Conservation (phyloP, 2,329 filamentous ascomycete species). For the Alternaria brassicicola region DNA sequence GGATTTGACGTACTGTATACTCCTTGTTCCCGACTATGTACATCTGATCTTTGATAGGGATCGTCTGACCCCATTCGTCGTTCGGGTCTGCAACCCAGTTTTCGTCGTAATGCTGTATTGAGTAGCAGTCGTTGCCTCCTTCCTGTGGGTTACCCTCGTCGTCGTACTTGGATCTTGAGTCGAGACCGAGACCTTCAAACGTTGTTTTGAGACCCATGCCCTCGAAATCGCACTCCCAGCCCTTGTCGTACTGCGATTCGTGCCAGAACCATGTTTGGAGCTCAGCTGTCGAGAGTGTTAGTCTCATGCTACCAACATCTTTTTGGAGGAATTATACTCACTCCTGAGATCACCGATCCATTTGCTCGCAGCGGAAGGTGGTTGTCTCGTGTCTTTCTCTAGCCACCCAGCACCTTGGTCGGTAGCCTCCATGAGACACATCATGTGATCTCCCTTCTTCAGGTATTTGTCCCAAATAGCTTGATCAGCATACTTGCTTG, state of each 20-base stretch:
- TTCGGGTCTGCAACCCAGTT: not conserved
- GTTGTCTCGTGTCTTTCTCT: conserved; percentile 9
- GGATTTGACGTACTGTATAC: conserved; percentile 13
- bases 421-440: conserved; percentile 23
- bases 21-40: conserved; percentile 19
- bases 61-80: not conserved
- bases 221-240: conserved; percentile 12
- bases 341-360: conserved; percentile 25
- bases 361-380: conserved; percentile 23
- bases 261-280: conserved; percentile 22
- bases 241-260: not conserved
- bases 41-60: conserved; percentile 10
- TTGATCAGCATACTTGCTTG: conserved; percentile 7
- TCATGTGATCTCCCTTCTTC: conserved; percentile 18
- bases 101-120: conserved; percentile 16
- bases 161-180: conserved; percentile 7
- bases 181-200: conserved; percentile 14
- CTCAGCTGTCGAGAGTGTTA: conserved; percentile 2
- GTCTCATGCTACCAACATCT: not conserved
- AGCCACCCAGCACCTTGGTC: conserved; percentile 25
- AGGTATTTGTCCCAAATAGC: conserved; percentile 16
- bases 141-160: not conserved
- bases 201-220: conserved; percentile 4
- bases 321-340: not conserved
- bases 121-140: conserved; percentile 16